Evolutionary conservation across 148 eudicot genomes (phyloP).

Genomic region (Dianthus caryophyllus): DNA sequence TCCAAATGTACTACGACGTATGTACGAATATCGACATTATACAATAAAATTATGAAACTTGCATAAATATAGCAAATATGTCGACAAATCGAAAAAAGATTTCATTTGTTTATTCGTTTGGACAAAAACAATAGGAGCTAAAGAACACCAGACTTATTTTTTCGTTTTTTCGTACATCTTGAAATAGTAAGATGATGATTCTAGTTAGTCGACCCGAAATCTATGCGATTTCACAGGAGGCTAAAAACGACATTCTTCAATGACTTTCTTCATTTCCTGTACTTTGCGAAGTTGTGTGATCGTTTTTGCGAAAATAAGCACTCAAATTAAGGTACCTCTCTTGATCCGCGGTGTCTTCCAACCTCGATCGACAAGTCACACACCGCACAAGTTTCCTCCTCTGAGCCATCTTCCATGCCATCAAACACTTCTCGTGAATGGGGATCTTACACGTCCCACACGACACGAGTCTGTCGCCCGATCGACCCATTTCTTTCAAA

Average conservation of each 20-base stretch:
- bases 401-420: slow-evolving; percentile 66
- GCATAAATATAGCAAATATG: neutral
- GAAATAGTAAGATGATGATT: too few relatives aligned
- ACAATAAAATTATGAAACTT: neutral
- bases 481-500: slow-evolving; percentile 50
- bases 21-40: neutral
- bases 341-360: slow-evolving; percentile 37
- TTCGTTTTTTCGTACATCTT: too few relatives aligned
- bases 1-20: neutral
- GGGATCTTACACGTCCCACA: slow-evolving; percentile 68
- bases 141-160: too few relatives aligned
- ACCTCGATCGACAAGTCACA: slow-evolving; percentile 73
- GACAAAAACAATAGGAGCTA: too few relatives aligned
- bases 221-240: too few relatives aligned
- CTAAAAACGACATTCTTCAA: neutral
- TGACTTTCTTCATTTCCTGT: neutral
- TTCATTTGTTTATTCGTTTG: neutral
- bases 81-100: neutral
- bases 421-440: slow-evolving; percentile 69
- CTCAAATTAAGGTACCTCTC: slow-evolving; percentile 57
- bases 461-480: slow-evolving; percentile 46
- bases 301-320: slow-evolving; percentile 38
- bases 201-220: neutral
- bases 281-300: slow-evolving; percentile 13
- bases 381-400: slow-evolving; percentile 55